Percentiles rank a stretch among this genome's conserved stretches.
Evolutionary conservation across 345 rosid genomes (phyloP).

Genomic region (Abelmoschus esculentus): DNA sequence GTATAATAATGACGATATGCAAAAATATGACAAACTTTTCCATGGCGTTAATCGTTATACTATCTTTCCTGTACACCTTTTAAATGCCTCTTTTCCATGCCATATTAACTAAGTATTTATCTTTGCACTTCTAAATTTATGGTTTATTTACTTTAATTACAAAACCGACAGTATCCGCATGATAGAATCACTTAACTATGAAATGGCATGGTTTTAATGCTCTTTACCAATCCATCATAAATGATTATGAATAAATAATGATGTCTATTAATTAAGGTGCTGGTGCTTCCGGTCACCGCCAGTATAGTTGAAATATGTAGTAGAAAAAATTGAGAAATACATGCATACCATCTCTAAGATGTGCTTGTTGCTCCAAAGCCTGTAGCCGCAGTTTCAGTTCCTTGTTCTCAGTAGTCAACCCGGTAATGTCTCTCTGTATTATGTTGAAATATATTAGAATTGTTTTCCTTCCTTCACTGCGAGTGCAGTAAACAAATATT

Average conservation of each 20-base stretch:
- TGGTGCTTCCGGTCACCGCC: background rate
- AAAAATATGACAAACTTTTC: background rate
- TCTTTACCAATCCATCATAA: background rate
- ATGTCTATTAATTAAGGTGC: background rate
- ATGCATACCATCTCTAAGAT: slow-evolving; percentile 55
- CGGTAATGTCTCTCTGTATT: slow-evolving; percentile 59
- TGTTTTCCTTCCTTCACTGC: background rate
- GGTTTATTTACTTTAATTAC: background rate
- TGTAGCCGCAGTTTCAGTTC: slow-evolving; percentile 66
- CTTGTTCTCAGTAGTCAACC: slow-evolving; percentile 59
- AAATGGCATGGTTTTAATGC: background rate
- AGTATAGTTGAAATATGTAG: background rate
- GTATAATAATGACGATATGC: too few species aligned
- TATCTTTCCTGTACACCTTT: background rate
- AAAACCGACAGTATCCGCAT: background rate
- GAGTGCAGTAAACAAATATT: slow-evolving; percentile 3
- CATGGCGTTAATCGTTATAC: background rate
- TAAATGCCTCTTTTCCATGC: background rate
- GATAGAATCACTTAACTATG: background rate
- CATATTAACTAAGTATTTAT: background rate
- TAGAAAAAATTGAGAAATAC: background rate
- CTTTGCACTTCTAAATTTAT: background rate
- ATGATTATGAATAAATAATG: background rate
- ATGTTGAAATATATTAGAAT: slow-evolving; percentile 1
- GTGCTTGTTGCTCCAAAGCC: slow-evolving; percentile 73